A percentile compares a stretch with the other conserved stretches of the same genome.
phyloP scores from a whole-genome alignment of 2,329 filamentous ascomycete species.

The Sporothrix schenckii region DNA sequence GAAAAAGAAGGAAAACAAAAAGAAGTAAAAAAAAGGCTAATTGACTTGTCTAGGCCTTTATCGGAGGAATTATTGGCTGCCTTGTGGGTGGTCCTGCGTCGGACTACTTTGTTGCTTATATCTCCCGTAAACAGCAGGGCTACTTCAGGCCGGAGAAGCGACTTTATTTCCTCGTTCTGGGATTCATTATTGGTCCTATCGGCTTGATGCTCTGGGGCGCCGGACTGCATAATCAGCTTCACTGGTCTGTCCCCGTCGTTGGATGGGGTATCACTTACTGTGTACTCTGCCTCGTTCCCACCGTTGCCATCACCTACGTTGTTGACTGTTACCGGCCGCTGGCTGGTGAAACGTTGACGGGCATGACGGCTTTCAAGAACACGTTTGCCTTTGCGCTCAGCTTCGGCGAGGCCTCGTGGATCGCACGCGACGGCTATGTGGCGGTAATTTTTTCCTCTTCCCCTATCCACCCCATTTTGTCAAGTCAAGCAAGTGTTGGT shows the following conservation, averaged over 20 bases:
- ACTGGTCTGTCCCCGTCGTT: slow-evolving; percentile 6
- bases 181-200: slow-evolving; percentile 2
- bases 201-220: slow-evolving; percentile 14
- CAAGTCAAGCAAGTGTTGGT: background rate
- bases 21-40: background rate
- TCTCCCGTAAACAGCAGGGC: slow-evolving; percentile 20
- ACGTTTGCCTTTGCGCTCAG: slow-evolving; percentile 19
- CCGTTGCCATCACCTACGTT: slow-evolving; percentile 9
- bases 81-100: slow-evolving; percentile 7
- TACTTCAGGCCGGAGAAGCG: slow-evolving; percentile 15
- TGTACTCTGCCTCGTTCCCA: slow-evolving; percentile 17
- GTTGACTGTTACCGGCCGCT: slow-evolving; percentile 8
- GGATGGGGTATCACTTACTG: slow-evolving; percentile 12
- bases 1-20: background rate
- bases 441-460: slow-evolving; percentile 1
- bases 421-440: background rate
- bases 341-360: slow-evolving; percentile 15
- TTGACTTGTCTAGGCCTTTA: background rate
- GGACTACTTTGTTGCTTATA: slow-evolving; percentile 15
- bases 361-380: slow-evolving; percentile 10
- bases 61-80: slow-evolving; percentile 3
- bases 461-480: background rate
- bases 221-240: background rate
- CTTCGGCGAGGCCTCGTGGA: slow-evolving; percentile 20
- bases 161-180: slow-evolving; percentile 11